Evolutionary conservation across 2,329 filamentous ascomycete species (phyloP), one percentile per base, ranked within the genome.

Genomic region (Claviceps spartinae): DNA sequence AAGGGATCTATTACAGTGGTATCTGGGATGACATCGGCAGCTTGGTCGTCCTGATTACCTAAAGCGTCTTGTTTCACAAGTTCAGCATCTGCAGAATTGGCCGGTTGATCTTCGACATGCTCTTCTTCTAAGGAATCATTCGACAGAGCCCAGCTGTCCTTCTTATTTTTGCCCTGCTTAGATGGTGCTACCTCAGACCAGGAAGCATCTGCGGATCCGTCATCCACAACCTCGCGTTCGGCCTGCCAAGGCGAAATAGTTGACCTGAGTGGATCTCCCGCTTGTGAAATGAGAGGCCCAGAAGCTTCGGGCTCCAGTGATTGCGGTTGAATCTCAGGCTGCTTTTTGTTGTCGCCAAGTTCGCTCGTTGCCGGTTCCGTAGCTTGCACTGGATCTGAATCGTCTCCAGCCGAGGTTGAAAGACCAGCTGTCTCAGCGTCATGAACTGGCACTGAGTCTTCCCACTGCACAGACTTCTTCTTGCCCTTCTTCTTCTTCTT

Each of bases 201-300:
- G 46, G 54, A 45, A 8, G 50, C 49, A 34, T 57, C 52, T 4
- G 34, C 24, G 45, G 8, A 30, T 24, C 24, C 49, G 6, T 26
- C 55, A 20, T 48, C 36, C 9, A 38, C n/a, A 22, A 44, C 18
- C 24, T 51, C 36, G 40, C 59, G 58, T n/a, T 60, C 57, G 22
- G 53, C 26, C 47, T 66, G 64, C 2, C 58, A 59, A 30, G 60
- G 49, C 24, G 58, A 54, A 22, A 63, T 59, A 26, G 61, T 61
- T 36, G 58, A 53, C 22, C 63, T 59, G 20, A 58, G 16, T 16
- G 59, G 57, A 16, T 43, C 47, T 24, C 64, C 60, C n/a, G 54
- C 60, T 49, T 68, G 65, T 5, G 63, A 61, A 44, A 66, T 66
- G 9, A 67, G 54, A 9, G 61, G 61, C 52, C 66, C 64, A 13